Evolutionary conservation across 495 filamentous ascomycete genomes (phyloP), one percentile per base, ranked within the genome.

Genomic region (Penicillium canariense): DNA sequence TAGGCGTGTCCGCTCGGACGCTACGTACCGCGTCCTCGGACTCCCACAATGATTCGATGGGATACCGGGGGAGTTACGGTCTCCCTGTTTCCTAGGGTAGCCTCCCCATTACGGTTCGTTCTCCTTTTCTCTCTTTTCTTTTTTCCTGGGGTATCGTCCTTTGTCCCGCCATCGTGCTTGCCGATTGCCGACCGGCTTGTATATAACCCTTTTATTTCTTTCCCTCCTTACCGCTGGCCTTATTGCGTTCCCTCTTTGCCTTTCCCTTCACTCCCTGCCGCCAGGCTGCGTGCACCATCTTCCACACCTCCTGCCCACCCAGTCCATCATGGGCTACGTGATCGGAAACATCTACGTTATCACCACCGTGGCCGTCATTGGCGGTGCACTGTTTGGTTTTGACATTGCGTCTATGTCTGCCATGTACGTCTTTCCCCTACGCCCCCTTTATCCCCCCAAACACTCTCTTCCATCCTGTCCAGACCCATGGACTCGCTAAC

Each of bases 361-460:
- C 54, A 65, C 65, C 51, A 56, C 62, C 31, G 65, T 67, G 54
- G 62, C 65, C 59, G 62, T 67, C 54, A 65, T 68, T 17, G 83
- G 84, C 67, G 84, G 84, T 52, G 83, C 79, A 30, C 75, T 87
- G 28, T 89, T 89, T 65, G 86, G 86, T 63, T 89, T 88, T 70
- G 86, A 89, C 66, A 88, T 89, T 63, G 80, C 77, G 31, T 83
- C 79, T 35, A 87, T 89, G 85, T 81, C 79, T 48, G 86, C 84
- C 48, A 84, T 88, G 59, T 70, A 86, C 20, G 85, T 47, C 11
- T 32, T 4, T n/a, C 17, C 23, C 25, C 9, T 10, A 18, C 5
- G 18, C 14, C 23, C 15, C 2, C 14, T 2, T 20, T 22, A 25
- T n/a, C 5, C 20, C 12, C 40, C 7, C 5, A 1, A 3, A n/a